Conservation (phyloP, 139 green algal genomes). For the Yamagishiella unicocca region DNA sequence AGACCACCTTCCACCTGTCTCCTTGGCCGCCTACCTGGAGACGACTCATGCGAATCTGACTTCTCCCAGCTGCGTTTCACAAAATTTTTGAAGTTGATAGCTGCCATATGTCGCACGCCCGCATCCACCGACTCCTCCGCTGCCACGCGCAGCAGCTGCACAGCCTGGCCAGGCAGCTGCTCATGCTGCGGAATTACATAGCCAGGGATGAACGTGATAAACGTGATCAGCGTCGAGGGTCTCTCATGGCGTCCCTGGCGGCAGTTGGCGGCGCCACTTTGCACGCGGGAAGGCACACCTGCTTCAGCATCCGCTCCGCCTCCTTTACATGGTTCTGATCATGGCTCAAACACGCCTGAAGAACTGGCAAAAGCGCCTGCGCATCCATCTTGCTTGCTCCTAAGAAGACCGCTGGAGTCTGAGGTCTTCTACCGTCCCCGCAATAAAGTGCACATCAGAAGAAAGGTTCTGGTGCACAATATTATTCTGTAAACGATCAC, state of each 20-base stretch:
- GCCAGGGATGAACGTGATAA: background rate
- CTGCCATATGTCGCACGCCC: slow-evolving; percentile 87
- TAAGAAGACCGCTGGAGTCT: too few species aligned
- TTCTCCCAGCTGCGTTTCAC: slow-evolving; percentile 87
- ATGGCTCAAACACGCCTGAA: slow-evolving; percentile 71
- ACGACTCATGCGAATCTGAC: slow-evolving; percentile 19
- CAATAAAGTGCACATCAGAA: too few species aligned
- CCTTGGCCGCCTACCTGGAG: slow-evolving; percentile 6
- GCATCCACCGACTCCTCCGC: slow-evolving; percentile 78
- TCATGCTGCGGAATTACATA: slow-evolving; percentile 68
- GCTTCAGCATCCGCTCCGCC: slow-evolving; percentile 80
- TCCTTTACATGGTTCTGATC: slow-evolving; percentile 71
- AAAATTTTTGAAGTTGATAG: slow-evolving; percentile 97
- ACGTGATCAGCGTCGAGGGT: background rate
- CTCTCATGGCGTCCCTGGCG: background rate
- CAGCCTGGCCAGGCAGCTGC: slow-evolving; percentile 70
- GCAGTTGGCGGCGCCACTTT: background rate
- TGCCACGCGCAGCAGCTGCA: slow-evolving; percentile 88
- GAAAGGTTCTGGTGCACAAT: too few species aligned
- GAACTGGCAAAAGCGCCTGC: slow-evolving; percentile 69
- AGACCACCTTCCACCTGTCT: too few species aligned
- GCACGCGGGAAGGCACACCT: slow-evolving; percentile 63
- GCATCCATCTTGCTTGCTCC: slow-evolving; percentile 79
- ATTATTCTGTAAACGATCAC: too few species aligned
- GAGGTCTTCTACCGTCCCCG: too few species aligned